These are phyloP conservation scores for Nannizziopsis arthrosporioides DNA, from an alignment of 2,329 filamentous ascomycete genomes.

Conservation along the genomic window DNA sequence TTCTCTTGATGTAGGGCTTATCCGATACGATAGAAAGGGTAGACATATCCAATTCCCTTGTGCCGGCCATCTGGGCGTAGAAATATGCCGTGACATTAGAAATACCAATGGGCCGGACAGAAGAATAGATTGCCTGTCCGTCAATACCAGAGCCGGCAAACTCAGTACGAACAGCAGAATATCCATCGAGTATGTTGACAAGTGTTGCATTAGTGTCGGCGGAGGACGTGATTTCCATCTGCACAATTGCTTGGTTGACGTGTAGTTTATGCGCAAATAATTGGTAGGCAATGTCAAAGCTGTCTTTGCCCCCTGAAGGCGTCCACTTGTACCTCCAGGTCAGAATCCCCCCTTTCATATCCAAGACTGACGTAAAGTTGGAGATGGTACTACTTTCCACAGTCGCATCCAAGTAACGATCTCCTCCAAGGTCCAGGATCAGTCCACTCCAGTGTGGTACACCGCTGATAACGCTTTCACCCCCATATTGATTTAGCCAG, in stretches of 20 bases:
- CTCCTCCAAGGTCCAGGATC: constrained; percentile 44
- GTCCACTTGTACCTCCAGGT: constrained; percentile 57
- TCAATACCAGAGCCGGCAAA: constrained; percentile 47
- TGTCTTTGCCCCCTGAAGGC: constrained; percentile 37
- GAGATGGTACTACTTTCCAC: constrained; percentile 49
- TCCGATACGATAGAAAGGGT: constrained; percentile 36
- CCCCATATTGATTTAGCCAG: constrained; percentile 58
- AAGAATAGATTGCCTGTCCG: constrained; percentile 48
- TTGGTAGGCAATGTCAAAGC: constrained; percentile 52
- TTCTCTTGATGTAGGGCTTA: constrained; percentile 41
- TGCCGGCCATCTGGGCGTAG: constrained; percentile 36
- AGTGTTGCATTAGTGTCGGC: constrained; percentile 45
- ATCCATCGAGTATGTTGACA: constrained; percentile 57
- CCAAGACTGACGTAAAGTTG: constrained; percentile 49
- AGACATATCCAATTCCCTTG: constrained; percentile 31
- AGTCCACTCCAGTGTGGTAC: constrained; percentile 58
- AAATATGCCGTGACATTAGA: constrained; percentile 52
- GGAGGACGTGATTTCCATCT: constrained; percentile 47
- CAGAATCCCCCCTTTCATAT: constrained; percentile 51
- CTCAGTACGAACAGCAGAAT: constrained; percentile 53
- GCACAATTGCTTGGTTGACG: constrained; percentile 50
- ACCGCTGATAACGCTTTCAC: constrained; percentile 59
- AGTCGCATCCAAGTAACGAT: constrained; percentile 47
- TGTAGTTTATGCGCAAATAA: constrained; percentile 54
- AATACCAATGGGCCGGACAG: constrained; percentile 52